Conservation (phyloP, 352 stramenopile species). For the Globisporangium apiculatum region DNA sequence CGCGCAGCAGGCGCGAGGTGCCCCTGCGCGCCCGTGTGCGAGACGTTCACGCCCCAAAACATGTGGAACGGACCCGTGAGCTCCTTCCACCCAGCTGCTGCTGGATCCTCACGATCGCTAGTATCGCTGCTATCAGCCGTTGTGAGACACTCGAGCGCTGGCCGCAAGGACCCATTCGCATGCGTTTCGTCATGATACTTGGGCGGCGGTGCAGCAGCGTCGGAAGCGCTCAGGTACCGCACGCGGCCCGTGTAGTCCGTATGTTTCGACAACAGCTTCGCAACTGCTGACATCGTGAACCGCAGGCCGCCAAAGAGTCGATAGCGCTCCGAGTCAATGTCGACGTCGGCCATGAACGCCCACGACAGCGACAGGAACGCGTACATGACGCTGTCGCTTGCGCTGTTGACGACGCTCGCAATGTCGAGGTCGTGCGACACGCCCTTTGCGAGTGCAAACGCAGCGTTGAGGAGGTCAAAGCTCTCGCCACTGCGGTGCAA, state of each 20-base stretch:
- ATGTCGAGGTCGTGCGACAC: conserved; percentile 48
- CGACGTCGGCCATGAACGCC: conserved; percentile 73
- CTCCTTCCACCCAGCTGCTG: conserved; percentile 18
- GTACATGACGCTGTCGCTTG: conserved; percentile 43
- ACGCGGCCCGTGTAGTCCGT: conserved; percentile 33
- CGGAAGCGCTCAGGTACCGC: conserved; percentile 27
- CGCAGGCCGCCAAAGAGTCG: conserved; percentile 49
- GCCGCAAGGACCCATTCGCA: conserved; percentile 9
- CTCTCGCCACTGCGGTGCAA: conserved; percentile 40
- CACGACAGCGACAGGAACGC: conserved; percentile 83
- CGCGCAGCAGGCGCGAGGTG: conserved; percentile 35
- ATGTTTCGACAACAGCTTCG: conserved; percentile 33
- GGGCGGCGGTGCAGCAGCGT: conserved; percentile 15
- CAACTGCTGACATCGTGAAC: conserved; percentile 38
- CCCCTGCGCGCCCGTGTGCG: conserved; percentile 34
- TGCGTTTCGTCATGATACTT: conserved; percentile 31
- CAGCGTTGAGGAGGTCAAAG: conserved; percentile 44
- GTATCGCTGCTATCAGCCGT: conserved; percentile 7
- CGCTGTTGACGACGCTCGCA: conserved; percentile 37
- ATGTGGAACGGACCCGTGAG: conserved; percentile 46
- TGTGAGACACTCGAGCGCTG: conserved; percentile 16
- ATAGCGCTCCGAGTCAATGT: conserved; percentile 63
- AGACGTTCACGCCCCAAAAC: conserved; percentile 59
- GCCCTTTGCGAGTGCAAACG: conserved; percentile 62
- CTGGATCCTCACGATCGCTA: conserved; percentile 3